A percentile compares a stretch with the other conserved stretches of the same genome.
These are phyloP conservation scores for Alternaria gansuensis DNA, from an alignment of 2,329 filamentous ascomycete species.

Conservation along the genomic window DNA sequence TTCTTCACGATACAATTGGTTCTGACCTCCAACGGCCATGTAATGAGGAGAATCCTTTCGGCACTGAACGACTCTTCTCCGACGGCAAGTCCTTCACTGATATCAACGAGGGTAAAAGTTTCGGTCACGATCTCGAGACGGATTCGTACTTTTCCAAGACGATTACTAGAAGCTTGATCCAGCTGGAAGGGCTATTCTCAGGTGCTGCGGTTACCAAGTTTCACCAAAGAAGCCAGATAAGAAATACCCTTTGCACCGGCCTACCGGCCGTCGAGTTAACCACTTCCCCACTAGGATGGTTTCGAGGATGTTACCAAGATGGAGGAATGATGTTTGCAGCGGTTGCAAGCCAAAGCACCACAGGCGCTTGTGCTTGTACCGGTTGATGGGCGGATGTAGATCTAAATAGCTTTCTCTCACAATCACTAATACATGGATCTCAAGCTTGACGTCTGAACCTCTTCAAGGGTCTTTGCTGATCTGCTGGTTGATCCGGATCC, in stretches of 20 bases:
- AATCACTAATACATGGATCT: not conserved
- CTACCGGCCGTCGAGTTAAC: too few relatives aligned
- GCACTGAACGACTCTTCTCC: constrained; percentile 18
- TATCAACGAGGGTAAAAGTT: constrained; percentile 19
- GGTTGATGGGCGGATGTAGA: not conserved
- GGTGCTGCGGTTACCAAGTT: constrained; percentile 1
- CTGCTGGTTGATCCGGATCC: constrained; percentile 30
- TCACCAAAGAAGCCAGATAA: too few relatives aligned
- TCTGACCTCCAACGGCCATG: constrained; percentile 22
- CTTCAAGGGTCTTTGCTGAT: constrained; percentile 15
- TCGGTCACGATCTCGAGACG: constrained; percentile 22
- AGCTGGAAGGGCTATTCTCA: constrained; percentile 16
- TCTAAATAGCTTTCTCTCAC: too few relatives aligned
- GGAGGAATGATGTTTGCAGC: constrained; percentile 23
- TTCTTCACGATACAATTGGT: not conserved
- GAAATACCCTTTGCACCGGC: too few relatives aligned
- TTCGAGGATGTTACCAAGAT: constrained; percentile 13
- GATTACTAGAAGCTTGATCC: constrained; percentile 17
- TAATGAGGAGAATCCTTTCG: constrained; percentile 18
- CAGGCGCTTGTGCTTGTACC: constrained; percentile 17
- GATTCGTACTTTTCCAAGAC: constrained; percentile 17
- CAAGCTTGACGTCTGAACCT: constrained; percentile 9
- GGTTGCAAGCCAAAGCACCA: constrained; percentile 17
- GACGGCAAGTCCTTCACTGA: constrained; percentile 21
- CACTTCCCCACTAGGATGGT: not conserved